Base-by-base conservation (phyloP, 495 filamentous ascomycete genomes). In the Trichodelitschia bisporula region DNA sequence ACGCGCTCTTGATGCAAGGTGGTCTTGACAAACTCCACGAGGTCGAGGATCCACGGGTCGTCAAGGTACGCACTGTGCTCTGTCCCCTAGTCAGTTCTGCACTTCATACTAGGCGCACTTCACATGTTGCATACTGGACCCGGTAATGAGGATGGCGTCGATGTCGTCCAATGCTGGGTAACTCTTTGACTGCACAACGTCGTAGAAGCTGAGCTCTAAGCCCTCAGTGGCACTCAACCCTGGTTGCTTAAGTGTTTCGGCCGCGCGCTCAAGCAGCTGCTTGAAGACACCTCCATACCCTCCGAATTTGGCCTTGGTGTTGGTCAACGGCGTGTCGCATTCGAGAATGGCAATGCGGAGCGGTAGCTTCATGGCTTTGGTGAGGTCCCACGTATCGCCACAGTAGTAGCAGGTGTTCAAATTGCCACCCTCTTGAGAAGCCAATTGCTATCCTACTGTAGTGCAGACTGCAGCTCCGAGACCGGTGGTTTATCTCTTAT, bases 341-440 rank as follows among this genome's bases (percentile, higher is more conserved):
- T 84, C 77, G 34, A 92, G 66, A 36, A 90, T 58, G 21, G 79
- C 79, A 39, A 91, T 75, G 32, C 77, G 74, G 39, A 84, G 51
- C 15, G 73, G 73, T 6, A 56, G 41, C 29, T 42, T 40, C 46
- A 49, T 49, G 4, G 30, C 33, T n/a, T n/a, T n/a, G n/a, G n/a
- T n/a, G n/a, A n/a, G n/a, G n/a, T n/a, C n/a, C n/a, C n/a, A n/a
- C n/a, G n/a, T n/a, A n/a, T n/a, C n/a, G n/a, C n/a, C n/a, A n/a
- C n/a, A n/a, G n/a, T n/a, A n/a, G n/a, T n/a, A n/a, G n/a, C n/a
- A n/a, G n/a, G n/a, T n/a, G n/a, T n/a, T n/a, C n/a, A n/a, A n/a
- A n/a, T n/a, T n/a, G n/a, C n/a, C n/a, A n/a, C n/a, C n/a, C n/a
- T n/a, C n/a, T n/a, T n/a, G n/a, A n/a, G n/a, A n/a, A n/a, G n/a